phyloP scores from a whole-genome alignment of 2,329 filamentous ascomycete genomes.

The Magnaporthiopsis rhizophila region DNA sequence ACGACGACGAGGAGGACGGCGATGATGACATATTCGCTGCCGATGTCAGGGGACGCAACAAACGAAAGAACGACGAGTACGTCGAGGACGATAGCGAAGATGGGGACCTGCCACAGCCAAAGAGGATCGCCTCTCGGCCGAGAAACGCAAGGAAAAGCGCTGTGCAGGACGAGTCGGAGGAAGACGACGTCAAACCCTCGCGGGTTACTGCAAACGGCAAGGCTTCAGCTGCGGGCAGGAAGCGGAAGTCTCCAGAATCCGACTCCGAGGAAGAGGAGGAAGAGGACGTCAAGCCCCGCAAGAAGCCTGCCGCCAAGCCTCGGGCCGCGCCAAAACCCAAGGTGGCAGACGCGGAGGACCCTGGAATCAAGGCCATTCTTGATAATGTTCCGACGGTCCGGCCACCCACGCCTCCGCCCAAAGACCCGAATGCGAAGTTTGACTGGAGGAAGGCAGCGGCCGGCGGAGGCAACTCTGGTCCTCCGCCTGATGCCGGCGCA shows the following conservation, averaged over 20 bases:
- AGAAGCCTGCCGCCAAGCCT: slow-evolving; percentile 43
- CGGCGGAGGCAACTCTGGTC: slow-evolving; percentile 53
- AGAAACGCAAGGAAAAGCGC: neutral
- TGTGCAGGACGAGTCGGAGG: slow-evolving; percentile 14
- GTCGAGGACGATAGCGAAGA: slow-evolving; percentile 67
- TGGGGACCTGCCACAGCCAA: slow-evolving; percentile 53
- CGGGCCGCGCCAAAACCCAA: slow-evolving; percentile 36
- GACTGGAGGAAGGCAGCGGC: slow-evolving; percentile 60
- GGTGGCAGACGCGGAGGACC: slow-evolving; percentile 56
- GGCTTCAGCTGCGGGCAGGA: slow-evolving; percentile 27
- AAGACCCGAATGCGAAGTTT: slow-evolving; percentile 65
- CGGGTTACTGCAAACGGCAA: slow-evolving; percentile 2
- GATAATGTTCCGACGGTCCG: slow-evolving; percentile 78
- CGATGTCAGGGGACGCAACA: slow-evolving; percentile 57
- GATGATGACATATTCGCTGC: slow-evolving; percentile 82
- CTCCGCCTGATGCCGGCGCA: slow-evolving; percentile 53
- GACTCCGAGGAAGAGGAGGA: slow-evolving; percentile 50
- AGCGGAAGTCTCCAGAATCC: slow-evolving; percentile 49
- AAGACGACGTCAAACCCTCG: slow-evolving; percentile 18
- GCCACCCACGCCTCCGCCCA: slow-evolving; percentile 74
- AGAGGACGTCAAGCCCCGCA: slow-evolving; percentile 39
- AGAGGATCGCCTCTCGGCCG: slow-evolving; percentile 39
- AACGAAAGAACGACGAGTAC: slow-evolving; percentile 66
- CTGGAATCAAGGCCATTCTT: slow-evolving; percentile 73
- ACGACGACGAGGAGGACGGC: slow-evolving; percentile 61